A percentile compares a stretch with the other conserved stretches of the same genome.
These are phyloP conservation scores for Magnusiomyces paraingens DNA, from an alignment of 1,139 yeast species.

Conservation along the genomic window DNA sequence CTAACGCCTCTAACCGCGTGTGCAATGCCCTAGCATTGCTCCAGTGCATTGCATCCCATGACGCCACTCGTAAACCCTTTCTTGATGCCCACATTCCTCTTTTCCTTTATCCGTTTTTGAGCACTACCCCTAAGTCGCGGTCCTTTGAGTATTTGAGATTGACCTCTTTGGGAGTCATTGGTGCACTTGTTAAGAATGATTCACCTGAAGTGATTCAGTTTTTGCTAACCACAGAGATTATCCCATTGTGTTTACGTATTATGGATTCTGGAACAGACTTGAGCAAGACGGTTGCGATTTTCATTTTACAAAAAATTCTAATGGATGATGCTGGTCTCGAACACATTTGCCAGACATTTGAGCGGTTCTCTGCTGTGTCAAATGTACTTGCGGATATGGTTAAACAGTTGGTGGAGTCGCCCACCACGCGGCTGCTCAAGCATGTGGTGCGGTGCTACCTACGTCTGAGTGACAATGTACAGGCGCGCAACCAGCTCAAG, in stretches of 20 bases:
- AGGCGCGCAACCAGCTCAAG: constrained; percentile 83
- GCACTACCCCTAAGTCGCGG: constrained; percentile 84
- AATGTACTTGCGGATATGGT: constrained; percentile 86
- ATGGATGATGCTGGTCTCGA: constrained; percentile 87
- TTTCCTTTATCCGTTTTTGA: constrained; percentile 86
- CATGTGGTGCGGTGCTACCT: constrained; percentile 93
- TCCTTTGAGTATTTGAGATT: constrained; percentile 89
- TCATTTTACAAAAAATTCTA: constrained; percentile 85
- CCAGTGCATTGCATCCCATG: constrained; percentile 95
- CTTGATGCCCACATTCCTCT: constrained; percentile 87
- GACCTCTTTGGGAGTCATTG: constrained; percentile 92
- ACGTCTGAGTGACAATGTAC: constrained; percentile 81
- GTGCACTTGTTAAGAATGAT: constrained; percentile 93
- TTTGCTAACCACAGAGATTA: constrained; percentile 85
- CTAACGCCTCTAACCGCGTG: constrained; percentile 85
- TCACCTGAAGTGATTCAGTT: constrained; percentile 92
- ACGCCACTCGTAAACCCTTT: constrained; percentile 78
- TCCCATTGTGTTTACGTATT: constrained; percentile 86
- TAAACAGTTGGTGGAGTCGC: constrained; percentile 63
- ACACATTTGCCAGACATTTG: constrained; percentile 91
- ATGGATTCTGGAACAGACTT: constrained; percentile 95
- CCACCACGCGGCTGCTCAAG: constrained; percentile 77
- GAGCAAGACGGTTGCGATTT: constrained; percentile 92
- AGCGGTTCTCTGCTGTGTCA: constrained; percentile 89
- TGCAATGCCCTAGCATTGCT: constrained; percentile 91